Evolutionary conservation across 148 eudicot species (phyloP), one percentile per base, ranked within the genome.

Genomic region (Chenopodium album): DNA sequence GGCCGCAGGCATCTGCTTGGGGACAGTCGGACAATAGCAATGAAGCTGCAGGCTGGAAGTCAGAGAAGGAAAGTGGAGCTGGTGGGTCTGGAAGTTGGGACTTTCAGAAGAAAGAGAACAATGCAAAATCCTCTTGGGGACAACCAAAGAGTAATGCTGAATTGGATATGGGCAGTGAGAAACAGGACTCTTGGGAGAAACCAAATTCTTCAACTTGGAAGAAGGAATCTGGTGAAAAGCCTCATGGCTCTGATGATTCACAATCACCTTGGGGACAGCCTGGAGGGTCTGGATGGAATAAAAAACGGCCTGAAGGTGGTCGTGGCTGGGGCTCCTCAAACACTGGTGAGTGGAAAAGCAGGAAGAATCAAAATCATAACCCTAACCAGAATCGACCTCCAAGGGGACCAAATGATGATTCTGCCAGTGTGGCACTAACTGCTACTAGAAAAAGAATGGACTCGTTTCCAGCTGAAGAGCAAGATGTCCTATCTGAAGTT

Each of bases 401-500:
- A 0, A 91, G 91, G 22, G 68, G 63, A 62, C 65, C 75, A 47
- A 84, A 83, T 82, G 92, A 89, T 62, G 89, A 88, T 34, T 75
- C 82, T 29, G 44, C 80, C 22, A 52, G 48, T 73, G 85, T 65
- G 34, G 80, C 82, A n/a, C 50, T 91, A 4, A 91, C 98, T 66
- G 90, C 84, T 66, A 91, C 97, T 4, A 83, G 90, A 80, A 90
- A 84, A 77, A 88, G 95, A 9, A 41, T 91, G 80, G 98, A 96
- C 80, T 13, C 83, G 19, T 93, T 96, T 84, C 77, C 97, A 4
- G 80, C 88, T 10, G 99, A 94, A 74, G 98, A 94, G 83, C 92
- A 92, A 84, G 95, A 94, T 54, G 84, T 89, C 65, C 84, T 94
- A 17, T 66, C 88, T 26, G 99, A 91, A 44, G 69, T 88, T 60